These are phyloP conservation scores for Pseudocohnilembus persalinus DNA, from an alignment of 169 alveolate species.

Conservation along the genomic window DNA sequence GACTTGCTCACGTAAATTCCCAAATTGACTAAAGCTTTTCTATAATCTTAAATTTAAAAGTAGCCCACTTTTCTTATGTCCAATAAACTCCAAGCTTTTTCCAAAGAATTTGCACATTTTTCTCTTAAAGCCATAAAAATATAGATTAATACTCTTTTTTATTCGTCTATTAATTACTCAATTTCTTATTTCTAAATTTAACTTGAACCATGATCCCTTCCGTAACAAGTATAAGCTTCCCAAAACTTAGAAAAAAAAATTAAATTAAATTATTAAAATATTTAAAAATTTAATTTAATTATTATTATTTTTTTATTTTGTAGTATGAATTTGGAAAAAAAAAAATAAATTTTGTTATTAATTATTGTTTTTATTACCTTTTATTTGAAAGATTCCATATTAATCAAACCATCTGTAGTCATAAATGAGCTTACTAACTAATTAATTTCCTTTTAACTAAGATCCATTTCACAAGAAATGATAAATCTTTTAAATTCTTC, in stretches of 20 bases:
- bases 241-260: background rate
- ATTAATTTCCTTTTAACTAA: constrained; percentile 15
- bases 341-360: background rate
- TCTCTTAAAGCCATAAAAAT: background rate
- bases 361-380: too few species aligned
- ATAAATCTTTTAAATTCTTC: constrained; percentile 24
- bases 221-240: constrained; percentile 21
- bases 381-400: background rate
- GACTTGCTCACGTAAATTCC: constrained; percentile 16
- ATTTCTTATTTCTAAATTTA: too few species aligned
- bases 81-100: background rate
- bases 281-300: constrained; percentile 10
- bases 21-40: constrained; percentile 6
- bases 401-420: background rate
- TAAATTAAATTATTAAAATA: too few species aligned
- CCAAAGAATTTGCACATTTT: background rate
- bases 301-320: background rate
- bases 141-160: background rate
- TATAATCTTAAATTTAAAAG: constrained; percentile 18
- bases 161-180: background rate
- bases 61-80: constrained; percentile 17
- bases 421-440: background rate
- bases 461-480: constrained; percentile 7
- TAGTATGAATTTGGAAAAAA: background rate
- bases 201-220: constrained; percentile 1